These are phyloP conservation scores for Nemania bipapillata DNA, from an alignment of 2,329 filamentous ascomycete species.

Conservation along the genomic window DNA sequence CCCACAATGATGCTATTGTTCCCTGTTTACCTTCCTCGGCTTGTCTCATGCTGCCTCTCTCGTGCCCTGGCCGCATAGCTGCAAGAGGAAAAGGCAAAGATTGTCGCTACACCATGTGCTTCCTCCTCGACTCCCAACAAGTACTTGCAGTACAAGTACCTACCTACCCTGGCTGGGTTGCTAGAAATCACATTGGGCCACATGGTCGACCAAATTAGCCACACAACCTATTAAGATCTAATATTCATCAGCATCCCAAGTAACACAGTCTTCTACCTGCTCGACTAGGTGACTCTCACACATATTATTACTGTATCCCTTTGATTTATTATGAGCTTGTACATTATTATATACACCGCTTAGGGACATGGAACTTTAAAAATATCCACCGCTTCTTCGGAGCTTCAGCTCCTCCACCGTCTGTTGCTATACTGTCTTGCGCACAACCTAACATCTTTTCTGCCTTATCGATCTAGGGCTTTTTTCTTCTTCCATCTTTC, in stretches of 20 bases:
- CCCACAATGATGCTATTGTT: constrained; percentile 48
- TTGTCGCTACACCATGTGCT: constrained; percentile 50
- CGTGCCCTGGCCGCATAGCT: constrained; percentile 49
- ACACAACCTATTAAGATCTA: constrained; percentile 43
- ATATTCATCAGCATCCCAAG: constrained; percentile 43
- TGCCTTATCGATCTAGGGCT: constrained; percentile 38
- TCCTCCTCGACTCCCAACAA: constrained; percentile 41
- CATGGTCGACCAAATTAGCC: constrained; percentile 51
- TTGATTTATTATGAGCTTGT: constrained; percentile 25
- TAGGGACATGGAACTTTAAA: constrained; percentile 26
- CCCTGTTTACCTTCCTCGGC: constrained; percentile 48
- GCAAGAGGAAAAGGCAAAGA: constrained; percentile 49
- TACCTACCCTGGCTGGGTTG: constrained; percentile 48
- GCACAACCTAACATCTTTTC: constrained; percentile 8
- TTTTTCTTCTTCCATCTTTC: constrained; percentile 13
- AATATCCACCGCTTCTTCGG: constrained; percentile 12
- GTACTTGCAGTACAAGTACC: constrained; percentile 40
- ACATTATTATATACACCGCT: constrained; percentile 25
- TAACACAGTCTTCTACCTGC: constrained; percentile 41
- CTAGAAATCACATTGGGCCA: constrained; percentile 49
- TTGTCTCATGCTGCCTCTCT: constrained; percentile 49
- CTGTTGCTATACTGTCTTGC: constrained; percentile 17
- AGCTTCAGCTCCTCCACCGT: constrained; percentile 27
- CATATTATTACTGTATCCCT: constrained; percentile 22
- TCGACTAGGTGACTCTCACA: constrained; percentile 26